These are phyloP conservation scores for Ceratobasidium sp. DNA, from an alignment of 1,284 basidiomycete species.

Conservation along the genomic window DNA sequence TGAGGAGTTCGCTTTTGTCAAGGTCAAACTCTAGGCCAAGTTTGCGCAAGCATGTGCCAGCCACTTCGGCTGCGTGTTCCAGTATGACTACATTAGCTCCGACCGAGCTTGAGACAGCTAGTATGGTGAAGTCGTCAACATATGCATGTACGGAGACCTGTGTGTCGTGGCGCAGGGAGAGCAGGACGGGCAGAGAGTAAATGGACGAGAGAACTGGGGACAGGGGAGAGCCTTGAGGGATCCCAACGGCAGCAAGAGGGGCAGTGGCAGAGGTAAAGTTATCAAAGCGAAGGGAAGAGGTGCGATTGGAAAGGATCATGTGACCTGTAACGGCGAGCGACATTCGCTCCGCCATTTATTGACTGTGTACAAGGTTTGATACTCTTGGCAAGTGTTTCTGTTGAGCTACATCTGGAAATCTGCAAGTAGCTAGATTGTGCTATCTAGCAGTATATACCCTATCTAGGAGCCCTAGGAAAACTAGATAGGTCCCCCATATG, in stretches of 20 bases:
- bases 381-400: too few species aligned
- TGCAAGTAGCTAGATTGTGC: too few species aligned
- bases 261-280: slow-evolving; percentile 9
- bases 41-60: background rate
- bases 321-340: too few species aligned
- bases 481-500: too few species aligned
- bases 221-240: slow-evolving; percentile 40
- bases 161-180: background rate
- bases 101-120: background rate
- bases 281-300: slow-evolving; percentile 51
- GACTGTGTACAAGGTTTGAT: too few species aligned
- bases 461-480: too few species aligned
- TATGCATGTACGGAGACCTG: background rate
- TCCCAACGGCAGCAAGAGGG: slow-evolving; percentile 28
- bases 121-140: slow-evolving; percentile 24
- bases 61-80: background rate
- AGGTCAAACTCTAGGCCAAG: background rate
- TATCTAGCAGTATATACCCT: too few species aligned
- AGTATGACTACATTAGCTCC: background rate
- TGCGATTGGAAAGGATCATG: slow-evolving; percentile 44
- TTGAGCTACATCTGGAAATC: too few species aligned
- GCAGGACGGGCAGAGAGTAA: slow-evolving; percentile 26
- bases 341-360: too few species aligned
- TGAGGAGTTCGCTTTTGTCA: background rate
- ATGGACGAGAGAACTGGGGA: slow-evolving; percentile 41